These are phyloP conservation scores for Neocallimastix lanati DNA, from an alignment of 192 early-diverging fungal genomes.

Conservation along the genomic window DNA sequence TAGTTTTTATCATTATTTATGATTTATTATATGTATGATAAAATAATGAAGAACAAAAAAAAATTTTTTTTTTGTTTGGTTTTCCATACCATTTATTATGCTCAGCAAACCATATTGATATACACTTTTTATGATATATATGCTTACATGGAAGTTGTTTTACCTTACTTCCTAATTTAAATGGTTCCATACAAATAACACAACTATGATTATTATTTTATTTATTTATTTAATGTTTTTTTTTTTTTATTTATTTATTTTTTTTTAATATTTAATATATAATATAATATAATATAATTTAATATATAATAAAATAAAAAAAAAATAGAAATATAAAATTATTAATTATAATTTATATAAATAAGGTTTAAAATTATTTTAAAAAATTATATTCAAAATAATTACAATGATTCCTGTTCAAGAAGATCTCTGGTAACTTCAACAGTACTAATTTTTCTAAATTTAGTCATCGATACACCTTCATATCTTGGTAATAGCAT, in stretches of 20 bases:
- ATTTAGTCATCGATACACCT: not conserved
- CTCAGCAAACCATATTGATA: not conserved
- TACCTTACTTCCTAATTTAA: not conserved
- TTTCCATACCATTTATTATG: not conserved
- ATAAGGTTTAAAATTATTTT: no score
- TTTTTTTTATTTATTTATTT: no score
- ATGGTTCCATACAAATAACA: not conserved
- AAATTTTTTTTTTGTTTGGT: no score
- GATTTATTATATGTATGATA: no score
- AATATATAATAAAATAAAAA: no score
- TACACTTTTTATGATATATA: not conserved
- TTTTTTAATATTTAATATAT: no score
- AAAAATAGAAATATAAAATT: no score
- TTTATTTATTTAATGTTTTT: no score
- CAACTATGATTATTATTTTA: no score
- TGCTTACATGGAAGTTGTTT: not conserved
- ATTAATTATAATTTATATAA: not conserved
- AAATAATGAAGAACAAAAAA: no score
- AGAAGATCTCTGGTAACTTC: not conserved
- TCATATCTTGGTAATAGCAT: not conserved
- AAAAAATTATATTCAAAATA: not conserved
- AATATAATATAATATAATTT: no score
- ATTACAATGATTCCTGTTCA: not conserved
- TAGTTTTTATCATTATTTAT: no score
- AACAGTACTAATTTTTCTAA: not conserved